These are phyloP conservation scores for Zygosaccharomyces pseudobailii DNA, from an alignment of 1,139 yeast species.

Conservation along the genomic window DNA sequence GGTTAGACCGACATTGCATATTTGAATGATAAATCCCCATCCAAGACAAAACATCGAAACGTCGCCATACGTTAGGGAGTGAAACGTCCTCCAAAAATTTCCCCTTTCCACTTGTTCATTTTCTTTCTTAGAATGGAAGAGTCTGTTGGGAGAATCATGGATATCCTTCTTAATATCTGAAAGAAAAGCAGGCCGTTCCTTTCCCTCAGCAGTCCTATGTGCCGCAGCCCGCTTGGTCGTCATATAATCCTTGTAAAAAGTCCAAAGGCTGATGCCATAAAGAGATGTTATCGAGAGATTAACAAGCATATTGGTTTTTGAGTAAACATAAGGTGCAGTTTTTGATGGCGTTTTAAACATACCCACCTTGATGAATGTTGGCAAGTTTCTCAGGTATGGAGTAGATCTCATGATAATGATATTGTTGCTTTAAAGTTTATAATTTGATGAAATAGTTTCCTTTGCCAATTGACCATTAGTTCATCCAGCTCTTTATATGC, in stretches of 20 bases:
- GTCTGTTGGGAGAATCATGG: constrained; percentile 16
- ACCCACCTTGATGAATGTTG: not conserved
- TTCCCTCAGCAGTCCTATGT: constrained; percentile 4
- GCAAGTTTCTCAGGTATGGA: constrained; percentile 4
- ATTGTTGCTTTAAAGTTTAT: not conserved
- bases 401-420: constrained; percentile 6
- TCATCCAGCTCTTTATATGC: not conserved
- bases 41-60: constrained; percentile 19
- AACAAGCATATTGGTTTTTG: constrained; percentile 13
- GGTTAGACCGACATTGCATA: constrained; percentile 18
- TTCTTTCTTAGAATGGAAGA: constrained; percentile 12
- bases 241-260: constrained; percentile 18
- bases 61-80: constrained; percentile 18
- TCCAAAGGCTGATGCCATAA: constrained; percentile 18
- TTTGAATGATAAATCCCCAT: constrained; percentile 22
- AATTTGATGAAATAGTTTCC: not conserved
- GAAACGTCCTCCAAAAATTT: constrained; percentile 10
- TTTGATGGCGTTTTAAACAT: constrained; percentile 4
- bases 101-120: constrained; percentile 9
- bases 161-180: constrained; percentile 10
- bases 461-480: no score
- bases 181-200: constrained; percentile 6
- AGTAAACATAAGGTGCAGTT: constrained; percentile 15
- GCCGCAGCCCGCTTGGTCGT: constrained; percentile 9
- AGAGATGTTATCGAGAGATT: constrained; percentile 15